Evolutionary conservation across 768 basidiomycete genomes (phyloP).

Genomic region (Collybia sordida): DNA sequence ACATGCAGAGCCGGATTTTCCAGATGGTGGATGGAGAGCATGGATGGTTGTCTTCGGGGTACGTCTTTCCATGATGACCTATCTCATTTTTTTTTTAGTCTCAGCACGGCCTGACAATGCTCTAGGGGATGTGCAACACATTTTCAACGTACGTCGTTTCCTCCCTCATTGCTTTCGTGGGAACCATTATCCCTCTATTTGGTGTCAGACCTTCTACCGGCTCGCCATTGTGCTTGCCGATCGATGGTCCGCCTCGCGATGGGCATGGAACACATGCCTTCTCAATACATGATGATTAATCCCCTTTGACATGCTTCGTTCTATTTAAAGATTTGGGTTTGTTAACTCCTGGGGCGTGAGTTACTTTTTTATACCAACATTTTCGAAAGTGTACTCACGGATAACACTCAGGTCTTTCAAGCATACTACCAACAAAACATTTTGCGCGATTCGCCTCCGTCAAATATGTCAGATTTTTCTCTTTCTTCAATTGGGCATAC

Average conservation of each 20-base stretch:
- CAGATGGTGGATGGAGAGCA: constrained; percentile 43
- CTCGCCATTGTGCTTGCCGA: neutral
- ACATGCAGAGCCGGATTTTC: constrained; percentile 24
- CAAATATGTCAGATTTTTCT: constrained; percentile 52
- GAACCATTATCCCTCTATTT: neutral
- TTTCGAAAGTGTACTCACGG: neutral
- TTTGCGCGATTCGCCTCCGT: constrained; percentile 49
- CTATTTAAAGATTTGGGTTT: constrained; percentile 52
- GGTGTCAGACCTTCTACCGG: neutral
- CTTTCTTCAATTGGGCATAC: too few relatives aligned
- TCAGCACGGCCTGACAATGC: neutral
- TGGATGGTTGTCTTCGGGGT: constrained; percentile 47
- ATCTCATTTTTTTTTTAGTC: neutral
- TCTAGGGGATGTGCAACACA: constrained; percentile 44
- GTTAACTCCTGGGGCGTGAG: constrained; percentile 75
- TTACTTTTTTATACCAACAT: constrained; percentile 6
- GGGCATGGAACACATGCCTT: neutral
- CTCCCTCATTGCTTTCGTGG: neutral
- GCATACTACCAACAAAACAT: constrained; percentile 63
- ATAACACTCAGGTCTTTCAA: constrained; percentile 59
- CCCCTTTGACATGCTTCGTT: constrained; percentile 1
- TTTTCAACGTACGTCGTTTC: constrained; percentile 41
- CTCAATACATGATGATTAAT: neutral
- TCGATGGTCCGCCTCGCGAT: too few relatives aligned
- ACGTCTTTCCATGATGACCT: constrained; percentile 11